phyloP scores from a whole-genome alignment of 306 rosid species.

The cucumber (Cucumis sativus) region DNA sequence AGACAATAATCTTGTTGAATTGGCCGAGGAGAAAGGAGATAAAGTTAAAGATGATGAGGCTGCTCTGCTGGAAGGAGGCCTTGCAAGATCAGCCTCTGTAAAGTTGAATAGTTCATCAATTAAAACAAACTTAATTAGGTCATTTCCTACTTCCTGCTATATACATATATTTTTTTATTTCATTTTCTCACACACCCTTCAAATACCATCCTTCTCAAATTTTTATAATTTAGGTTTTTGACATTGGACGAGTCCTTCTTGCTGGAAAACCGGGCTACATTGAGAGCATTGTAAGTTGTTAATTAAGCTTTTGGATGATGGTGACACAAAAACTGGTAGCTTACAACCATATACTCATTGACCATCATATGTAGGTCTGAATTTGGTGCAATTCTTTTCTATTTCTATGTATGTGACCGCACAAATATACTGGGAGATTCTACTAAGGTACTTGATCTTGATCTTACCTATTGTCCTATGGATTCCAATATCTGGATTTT shows the following conservation, averaged over 20 bases:
- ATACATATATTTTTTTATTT: neutral
- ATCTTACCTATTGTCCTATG: constrained; percentile 6
- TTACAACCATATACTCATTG: constrained; percentile 7
- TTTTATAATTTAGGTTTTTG: constrained; percentile 50
- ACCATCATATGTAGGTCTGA: constrained; percentile 46
- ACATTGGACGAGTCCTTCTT: constrained; percentile 86
- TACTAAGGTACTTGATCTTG: constrained; percentile 38
- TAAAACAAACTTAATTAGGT: constrained; percentile 79
- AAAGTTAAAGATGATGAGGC: constrained; percentile 73
- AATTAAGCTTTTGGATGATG: constrained; percentile 1
- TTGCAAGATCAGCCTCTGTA: constrained; percentile 65
- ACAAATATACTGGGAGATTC: constrained; percentile 69
- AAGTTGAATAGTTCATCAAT: constrained; percentile 47
- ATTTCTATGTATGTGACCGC: constrained; percentile 86
- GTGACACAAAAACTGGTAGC: constrained; percentile 4
- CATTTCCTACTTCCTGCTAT: constrained; percentile 11
- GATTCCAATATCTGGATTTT: neutral
- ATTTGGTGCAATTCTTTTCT: constrained; percentile 70
- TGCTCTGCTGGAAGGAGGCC: constrained; percentile 83
- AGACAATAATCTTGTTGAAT: constrained; percentile 68
- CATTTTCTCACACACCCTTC: neutral
- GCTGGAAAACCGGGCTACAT: constrained; percentile 66
- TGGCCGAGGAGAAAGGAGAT: constrained; percentile 55
- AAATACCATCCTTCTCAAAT: constrained; percentile 17
- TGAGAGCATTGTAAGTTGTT: constrained; percentile 83